A percentile compares a stretch with the other conserved stretches of the same genome.
These are phyloP conservation scores for Neurospora intermedia DNA, from an alignment of 495 filamentous ascomycete genomes.

Conservation along the genomic window DNA sequence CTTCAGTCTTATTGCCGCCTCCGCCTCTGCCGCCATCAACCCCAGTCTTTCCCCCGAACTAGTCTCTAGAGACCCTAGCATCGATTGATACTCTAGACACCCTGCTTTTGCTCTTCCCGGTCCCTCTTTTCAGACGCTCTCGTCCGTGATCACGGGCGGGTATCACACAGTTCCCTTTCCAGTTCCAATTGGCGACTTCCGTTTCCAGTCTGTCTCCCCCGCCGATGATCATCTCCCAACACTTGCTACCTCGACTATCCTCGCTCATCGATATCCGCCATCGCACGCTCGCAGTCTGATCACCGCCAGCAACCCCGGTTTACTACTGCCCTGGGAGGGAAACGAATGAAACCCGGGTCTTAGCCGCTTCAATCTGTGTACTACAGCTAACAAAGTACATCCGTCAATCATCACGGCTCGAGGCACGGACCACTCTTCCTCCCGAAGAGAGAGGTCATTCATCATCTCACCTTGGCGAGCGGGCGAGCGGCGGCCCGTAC, in stretches of 20 bases:
- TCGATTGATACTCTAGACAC: neutral
- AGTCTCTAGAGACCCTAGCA: neutral
- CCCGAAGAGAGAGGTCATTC: neutral
- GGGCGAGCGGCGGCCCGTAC: neutral
- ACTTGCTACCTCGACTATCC: neutral
- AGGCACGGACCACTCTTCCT: slow-evolving; percentile 25
- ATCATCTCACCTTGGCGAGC: neutral
- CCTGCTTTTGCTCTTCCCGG: neutral
- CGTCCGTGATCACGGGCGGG: neutral
- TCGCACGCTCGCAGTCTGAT: neutral
- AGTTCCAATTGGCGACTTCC: neutral
- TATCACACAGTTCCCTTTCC: neutral
- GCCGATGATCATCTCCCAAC: neutral
- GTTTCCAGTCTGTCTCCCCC: neutral
- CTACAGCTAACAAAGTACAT: slow-evolving; percentile 20
- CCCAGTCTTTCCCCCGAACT: neutral
- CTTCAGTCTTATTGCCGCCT: slow-evolving; percentile 3
- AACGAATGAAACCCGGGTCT: slow-evolving; percentile 35
- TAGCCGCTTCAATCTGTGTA: slow-evolving; percentile 32
- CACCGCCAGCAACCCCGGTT: neutral
- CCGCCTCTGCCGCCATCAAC: slow-evolving; percentile 7
- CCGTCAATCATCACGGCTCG: slow-evolving; percentile 9
- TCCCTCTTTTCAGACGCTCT: neutral
- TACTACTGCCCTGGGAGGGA: slow-evolving; percentile 3
- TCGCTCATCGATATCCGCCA: neutral